Conservation (phyloP, 192 early-diverging fungal species). For the Coemansia sp. region DNA sequence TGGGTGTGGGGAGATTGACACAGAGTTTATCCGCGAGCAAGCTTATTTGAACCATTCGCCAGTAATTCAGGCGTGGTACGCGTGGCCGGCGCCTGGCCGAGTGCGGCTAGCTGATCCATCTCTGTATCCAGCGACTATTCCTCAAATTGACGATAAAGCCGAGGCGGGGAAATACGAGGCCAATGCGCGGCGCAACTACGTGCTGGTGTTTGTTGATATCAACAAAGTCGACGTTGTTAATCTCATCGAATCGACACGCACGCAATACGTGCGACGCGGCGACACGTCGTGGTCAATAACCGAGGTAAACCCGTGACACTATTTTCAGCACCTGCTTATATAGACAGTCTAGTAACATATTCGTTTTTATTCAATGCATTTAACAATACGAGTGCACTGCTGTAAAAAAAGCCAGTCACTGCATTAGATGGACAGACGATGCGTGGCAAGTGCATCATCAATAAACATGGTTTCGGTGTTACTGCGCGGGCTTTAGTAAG, state of each 20-base stretch:
- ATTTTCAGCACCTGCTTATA: too few relatives aligned
- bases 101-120: constrained; percentile 25
- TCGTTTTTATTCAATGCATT: too few relatives aligned
- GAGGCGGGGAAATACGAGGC: constrained; percentile 34
- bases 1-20: constrained; percentile 22
- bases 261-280: constrained; percentile 39
- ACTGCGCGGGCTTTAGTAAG: too few relatives aligned
- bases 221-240: constrained; percentile 48
- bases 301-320: constrained; percentile 35
- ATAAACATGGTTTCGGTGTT: too few relatives aligned
- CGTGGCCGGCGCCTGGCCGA: constrained; percentile 49
- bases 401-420: too few relatives aligned
- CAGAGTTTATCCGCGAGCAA: constrained; percentile 49
- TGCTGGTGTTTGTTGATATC: constrained; percentile 45
- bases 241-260: constrained; percentile 27
- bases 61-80: constrained; percentile 48
- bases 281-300: constrained; percentile 40
- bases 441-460: too few relatives aligned
- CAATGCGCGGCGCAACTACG: constrained; percentile 49
- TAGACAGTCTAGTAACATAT: too few relatives aligned
- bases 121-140: constrained; percentile 34
- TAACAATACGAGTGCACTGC: too few relatives aligned
- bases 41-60: constrained; percentile 46
- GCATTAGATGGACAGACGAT: too few relatives aligned
- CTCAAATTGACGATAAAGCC: constrained; percentile 21